phyloP scores from a whole-genome alignment of 1,284 basidiomycete genomes.

The Vanrija sp. region DNA sequence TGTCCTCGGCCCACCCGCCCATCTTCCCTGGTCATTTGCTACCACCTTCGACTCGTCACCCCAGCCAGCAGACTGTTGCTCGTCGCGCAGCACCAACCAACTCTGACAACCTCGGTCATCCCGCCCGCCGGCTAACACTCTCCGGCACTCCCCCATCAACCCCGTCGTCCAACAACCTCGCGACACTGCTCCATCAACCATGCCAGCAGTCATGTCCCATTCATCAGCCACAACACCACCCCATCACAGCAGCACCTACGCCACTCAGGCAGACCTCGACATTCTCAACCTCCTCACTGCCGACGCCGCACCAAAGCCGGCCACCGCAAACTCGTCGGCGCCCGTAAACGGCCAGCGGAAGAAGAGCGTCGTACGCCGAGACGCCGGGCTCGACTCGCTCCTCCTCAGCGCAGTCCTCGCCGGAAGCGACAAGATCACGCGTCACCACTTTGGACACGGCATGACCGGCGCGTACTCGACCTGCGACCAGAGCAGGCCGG shows the following conservation, averaged over 20 bases:
- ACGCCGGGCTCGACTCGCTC: slow-evolving; percentile 39
- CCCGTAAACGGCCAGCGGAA: slow-evolving; percentile 14
- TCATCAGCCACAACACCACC: slow-evolving; percentile 45
- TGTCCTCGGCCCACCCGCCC: background rate
- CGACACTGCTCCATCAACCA: slow-evolving; percentile 55
- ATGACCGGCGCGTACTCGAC: slow-evolving; percentile 42
- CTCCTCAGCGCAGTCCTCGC: slow-evolving; percentile 46
- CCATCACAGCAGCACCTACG: background rate
- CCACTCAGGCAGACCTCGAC: slow-evolving; percentile 39
- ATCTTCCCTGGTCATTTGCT: background rate
- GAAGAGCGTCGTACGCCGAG: slow-evolving; percentile 11
- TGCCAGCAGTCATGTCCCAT: slow-evolving; percentile 44
- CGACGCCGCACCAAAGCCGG: slow-evolving; percentile 16
- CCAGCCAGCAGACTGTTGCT: too few relatives aligned
- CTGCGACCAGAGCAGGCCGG: slow-evolving; percentile 42
- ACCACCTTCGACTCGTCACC: too few relatives aligned
- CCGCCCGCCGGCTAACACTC: too few relatives aligned
- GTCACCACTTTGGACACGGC: slow-evolving; percentile 49
- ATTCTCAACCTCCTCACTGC: slow-evolving; percentile 40
- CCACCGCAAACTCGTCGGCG: background rate
- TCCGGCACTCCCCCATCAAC: slow-evolving; percentile 50
- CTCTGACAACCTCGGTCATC: too few relatives aligned
- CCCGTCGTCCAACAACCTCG: slow-evolving; percentile 56
- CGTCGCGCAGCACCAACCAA: too few relatives aligned
- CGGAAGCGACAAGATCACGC: slow-evolving; percentile 38